Evolutionary conservation across 164 flowering plant genomes (phyloP).

Genomic region (Sextonia rubra): DNA sequence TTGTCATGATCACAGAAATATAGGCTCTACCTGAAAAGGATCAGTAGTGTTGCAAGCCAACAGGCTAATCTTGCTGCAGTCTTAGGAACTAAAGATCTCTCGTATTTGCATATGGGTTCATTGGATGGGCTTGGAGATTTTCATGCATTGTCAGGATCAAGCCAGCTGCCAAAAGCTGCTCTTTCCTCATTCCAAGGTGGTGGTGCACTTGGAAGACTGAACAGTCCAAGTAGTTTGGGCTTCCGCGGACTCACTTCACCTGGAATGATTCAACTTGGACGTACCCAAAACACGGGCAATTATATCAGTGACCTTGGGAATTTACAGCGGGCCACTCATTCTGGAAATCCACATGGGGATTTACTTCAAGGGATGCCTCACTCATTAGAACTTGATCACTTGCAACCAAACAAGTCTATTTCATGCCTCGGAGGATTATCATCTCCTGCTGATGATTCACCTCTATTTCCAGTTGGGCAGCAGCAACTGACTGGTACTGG

Average conservation of each 20-base stretch:
- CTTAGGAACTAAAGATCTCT: constrained; percentile 50
- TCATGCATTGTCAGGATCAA: constrained; percentile 41
- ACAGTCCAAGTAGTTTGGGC: constrained; percentile 41
- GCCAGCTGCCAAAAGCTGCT: constrained; percentile 41
- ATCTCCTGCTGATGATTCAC: constrained; percentile 12
- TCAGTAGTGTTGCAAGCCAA: constrained; percentile 43
- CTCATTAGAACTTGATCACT: constrained; percentile 45
- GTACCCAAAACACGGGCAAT: constrained; percentile 32
- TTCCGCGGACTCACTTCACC: constrained; percentile 42
- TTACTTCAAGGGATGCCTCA: constrained; percentile 57
- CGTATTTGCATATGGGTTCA: constrained; percentile 49
- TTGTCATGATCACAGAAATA: constrained; percentile 62
- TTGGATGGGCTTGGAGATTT: constrained; percentile 58
- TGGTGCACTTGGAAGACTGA: constrained; percentile 62
- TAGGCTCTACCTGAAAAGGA: constrained; percentile 75
- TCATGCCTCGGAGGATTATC: constrained; percentile 25
- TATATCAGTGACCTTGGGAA: constrained; percentile 29
- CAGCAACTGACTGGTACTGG: constrained; percentile 1
- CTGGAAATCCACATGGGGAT: constrained; percentile 42
- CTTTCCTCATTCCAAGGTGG: constrained; percentile 36
- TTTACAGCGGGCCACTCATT: constrained; percentile 25
- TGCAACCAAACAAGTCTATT: constrained; percentile 30
- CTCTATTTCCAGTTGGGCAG: constrained; percentile 23
- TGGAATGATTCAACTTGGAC: constrained; percentile 43
- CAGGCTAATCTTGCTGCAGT: constrained; percentile 50